Conservation (phyloP, 192 early-diverging fungal species). For the Dimargaris xerosporica region DNA sequence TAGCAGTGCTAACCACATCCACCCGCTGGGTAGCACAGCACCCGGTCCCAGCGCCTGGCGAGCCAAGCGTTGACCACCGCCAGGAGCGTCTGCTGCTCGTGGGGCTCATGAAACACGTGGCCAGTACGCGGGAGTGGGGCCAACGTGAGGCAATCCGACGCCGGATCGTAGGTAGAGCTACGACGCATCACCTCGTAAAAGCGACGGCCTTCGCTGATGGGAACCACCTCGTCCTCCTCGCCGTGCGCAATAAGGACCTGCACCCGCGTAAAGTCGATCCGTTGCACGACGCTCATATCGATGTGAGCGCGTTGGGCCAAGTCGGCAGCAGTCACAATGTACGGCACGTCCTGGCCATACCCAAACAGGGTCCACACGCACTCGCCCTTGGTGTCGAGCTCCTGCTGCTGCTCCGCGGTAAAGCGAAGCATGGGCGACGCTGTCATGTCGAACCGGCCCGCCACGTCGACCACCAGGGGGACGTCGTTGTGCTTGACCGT, state of each 20-base stretch:
- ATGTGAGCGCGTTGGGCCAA: conserved; percentile 17
- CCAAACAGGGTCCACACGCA: conserved; percentile 33
- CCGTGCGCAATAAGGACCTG: conserved; percentile 34
- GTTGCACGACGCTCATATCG: conserved; percentile 30
- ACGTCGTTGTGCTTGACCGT: conserved; percentile 23
- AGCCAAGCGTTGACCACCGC: conserved; percentile 2
- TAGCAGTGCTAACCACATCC: too few relatives aligned
- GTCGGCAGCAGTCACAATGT: conserved; percentile 17
- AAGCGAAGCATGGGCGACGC: conserved; percentile 27
- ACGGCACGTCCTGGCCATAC: conserved; percentile 12
- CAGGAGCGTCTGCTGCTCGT: background rate
- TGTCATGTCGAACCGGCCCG: conserved; percentile 33
- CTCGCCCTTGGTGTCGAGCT: conserved; percentile 21
- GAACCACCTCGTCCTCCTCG: conserved; percentile 27
- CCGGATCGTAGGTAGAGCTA: background rate
- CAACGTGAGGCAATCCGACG: background rate
- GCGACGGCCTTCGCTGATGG: conserved; percentile 25
- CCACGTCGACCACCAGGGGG: conserved; percentile 25
- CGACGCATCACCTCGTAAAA: conserved; percentile 25
- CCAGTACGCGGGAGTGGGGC: background rate
- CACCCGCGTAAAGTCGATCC: conserved; percentile 20
- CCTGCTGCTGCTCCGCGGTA: conserved; percentile 22
- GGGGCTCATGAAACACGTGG: background rate
- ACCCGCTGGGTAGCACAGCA: too few relatives aligned
- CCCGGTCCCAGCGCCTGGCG: background rate